Evolutionary conservation across 2,329 filamentous ascomycete genomes (phyloP), one percentile per base, ranked within the genome.

Genomic region (Alternaria triticina): DNA sequence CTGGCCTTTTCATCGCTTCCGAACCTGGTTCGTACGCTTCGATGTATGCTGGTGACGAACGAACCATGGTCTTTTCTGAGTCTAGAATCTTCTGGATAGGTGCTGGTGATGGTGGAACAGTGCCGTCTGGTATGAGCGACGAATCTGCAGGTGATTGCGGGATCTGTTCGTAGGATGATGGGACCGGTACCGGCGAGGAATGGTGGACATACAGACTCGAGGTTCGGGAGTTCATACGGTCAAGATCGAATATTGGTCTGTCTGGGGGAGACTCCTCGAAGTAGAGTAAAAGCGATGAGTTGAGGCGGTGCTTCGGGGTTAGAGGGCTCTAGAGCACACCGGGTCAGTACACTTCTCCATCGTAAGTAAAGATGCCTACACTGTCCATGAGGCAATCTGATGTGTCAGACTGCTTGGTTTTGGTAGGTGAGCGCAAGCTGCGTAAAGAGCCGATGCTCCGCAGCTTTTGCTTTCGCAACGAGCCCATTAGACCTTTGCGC

Each of bases 171-270:
- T 27, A 67, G 64, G 66, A 55, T 13, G 47, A 45, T n/a, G 73
- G 75, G 33, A 77, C 69, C 33, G 69, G 56, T n/a, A 78, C 64
- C 6, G 76, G 75, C 9, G 74, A 77, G 22, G 76, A 77, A 50
- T 66, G 74, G 23, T 69, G 66, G 3, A 76, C 67, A 7, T 65
- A 36, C n/a, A 64, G 9, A 40, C 64, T 72, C n/a, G 71, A 72
- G 22, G 61, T 57, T 11, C 47, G 43, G 3, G 71, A 69, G 9
- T 46, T 30, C 40, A 54, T 67, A 47, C 65, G 62, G 12, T 50
- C 57, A 4, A 67, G 46, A 27, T 74, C 71, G 50, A 79, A 74
- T 57, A 77, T 71, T 3, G 70, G 72, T 36, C 65, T 61, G 47
- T 69, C 67, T 4, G 68, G 59, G 4, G 70, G 73, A 12, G 74